A percentile compares a stretch with the other conserved stretches of the same genome.
These are phyloP conservation scores for Talaromyces sp. DNA, from an alignment of 2,329 filamentous ascomycete genomes.

Conservation along the genomic window DNA sequence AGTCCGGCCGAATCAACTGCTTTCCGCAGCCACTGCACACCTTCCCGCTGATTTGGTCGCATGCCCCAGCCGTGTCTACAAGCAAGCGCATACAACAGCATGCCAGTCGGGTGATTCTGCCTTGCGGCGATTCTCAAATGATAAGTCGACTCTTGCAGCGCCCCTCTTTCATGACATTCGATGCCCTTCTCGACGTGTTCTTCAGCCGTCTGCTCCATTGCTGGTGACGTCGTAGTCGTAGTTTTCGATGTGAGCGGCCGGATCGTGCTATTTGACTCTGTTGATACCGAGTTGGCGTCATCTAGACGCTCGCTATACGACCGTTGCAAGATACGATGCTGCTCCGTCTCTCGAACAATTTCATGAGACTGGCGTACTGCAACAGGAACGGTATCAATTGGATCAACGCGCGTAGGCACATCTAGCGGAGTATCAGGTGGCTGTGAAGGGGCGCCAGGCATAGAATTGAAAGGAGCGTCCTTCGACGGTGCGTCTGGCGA, in stretches of 20 bases:
- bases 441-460: not conserved
- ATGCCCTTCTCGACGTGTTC: constrained; percentile 90
- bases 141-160: constrained; percentile 89
- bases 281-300: constrained; percentile 50
- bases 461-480: not conserved
- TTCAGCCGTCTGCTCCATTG: constrained; percentile 50
- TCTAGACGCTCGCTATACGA: constrained; percentile 24
- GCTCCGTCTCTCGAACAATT: constrained; percentile 3
- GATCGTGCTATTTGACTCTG: constrained; percentile 61
- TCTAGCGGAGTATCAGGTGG: not conserved
- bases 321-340: constrained; percentile 17
- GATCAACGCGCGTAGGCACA: constrained; percentile 13
- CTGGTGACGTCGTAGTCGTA: constrained; percentile 23
- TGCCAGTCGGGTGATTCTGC: constrained; percentile 81
- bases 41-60: constrained; percentile 84
- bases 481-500: constrained; percentile 24
- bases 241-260: constrained; percentile 34
- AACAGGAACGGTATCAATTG: constrained; percentile 8
- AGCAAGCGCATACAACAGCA: constrained; percentile 92
- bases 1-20: constrained; percentile 78
- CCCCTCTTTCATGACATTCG: constrained; percentile 79
- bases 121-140: constrained; percentile 85
- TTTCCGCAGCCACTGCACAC: constrained; percentile 84
- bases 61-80: constrained; percentile 98
- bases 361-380: constrained; percentile 12